A percentile compares a stretch with the other conserved stretches of the same genome.
Conservation (phyloP, 2,329 filamentous ascomycete species). For the Apiospora phragmitis region DNA sequence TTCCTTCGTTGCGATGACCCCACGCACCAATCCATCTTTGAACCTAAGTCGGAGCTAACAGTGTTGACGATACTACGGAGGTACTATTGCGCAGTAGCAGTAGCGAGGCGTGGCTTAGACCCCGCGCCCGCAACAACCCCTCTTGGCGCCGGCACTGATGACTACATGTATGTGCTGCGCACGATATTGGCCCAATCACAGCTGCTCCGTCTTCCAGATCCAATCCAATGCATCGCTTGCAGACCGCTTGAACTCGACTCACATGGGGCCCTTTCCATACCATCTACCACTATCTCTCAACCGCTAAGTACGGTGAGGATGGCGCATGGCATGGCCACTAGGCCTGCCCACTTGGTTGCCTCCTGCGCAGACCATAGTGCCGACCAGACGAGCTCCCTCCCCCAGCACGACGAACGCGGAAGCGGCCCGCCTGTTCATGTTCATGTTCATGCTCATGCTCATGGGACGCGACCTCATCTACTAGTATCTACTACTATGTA, state of each 20-base stretch:
- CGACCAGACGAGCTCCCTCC: background rate
- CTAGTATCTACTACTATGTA: too few species aligned
- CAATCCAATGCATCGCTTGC: background rate
- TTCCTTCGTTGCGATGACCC: background rate
- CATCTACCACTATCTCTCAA: background rate
- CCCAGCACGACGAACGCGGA: background rate
- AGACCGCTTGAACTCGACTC: background rate
- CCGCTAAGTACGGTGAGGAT: conserved; percentile 2
- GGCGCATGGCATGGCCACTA: background rate
- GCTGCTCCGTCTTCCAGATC: background rate
- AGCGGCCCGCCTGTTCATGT: conserved; percentile 2
- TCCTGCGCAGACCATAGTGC: background rate
- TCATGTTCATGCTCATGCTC: background rate
- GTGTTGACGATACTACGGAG: background rate
- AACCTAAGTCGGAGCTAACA: background rate
- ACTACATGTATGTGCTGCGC: background rate
- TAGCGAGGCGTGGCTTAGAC: conserved; percentile 5
- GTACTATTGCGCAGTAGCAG: background rate
- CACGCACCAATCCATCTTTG: background rate
- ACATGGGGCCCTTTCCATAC: background rate
- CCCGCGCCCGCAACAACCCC: background rate
- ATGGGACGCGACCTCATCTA: background rate
- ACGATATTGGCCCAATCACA: background rate
- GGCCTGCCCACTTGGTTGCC: background rate
- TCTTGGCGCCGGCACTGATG: background rate